These are phyloP conservation scores for Aspergillus unguis DNA, from an alignment of 2,329 filamentous ascomycete species.

Conservation along the genomic window DNA sequence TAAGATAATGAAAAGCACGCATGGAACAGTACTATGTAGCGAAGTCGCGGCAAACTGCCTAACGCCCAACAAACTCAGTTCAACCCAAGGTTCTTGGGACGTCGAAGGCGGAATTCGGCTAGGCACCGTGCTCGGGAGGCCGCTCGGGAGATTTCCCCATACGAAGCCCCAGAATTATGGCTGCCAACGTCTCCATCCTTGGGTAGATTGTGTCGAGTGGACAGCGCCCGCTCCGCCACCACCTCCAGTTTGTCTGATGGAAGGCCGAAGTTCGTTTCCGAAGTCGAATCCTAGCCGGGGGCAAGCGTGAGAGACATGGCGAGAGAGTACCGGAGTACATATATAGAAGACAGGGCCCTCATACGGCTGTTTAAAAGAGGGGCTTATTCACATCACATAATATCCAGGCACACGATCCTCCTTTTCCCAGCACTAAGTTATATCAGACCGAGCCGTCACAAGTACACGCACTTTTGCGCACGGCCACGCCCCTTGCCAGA, in stretches of 20 bases:
- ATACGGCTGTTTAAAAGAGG: too few species aligned
- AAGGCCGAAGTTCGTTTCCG: slow-evolving; percentile 22
- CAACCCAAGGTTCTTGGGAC: not conserved
- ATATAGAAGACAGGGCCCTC: slow-evolving; percentile 10
- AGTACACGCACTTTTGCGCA: slow-evolving; percentile 3
- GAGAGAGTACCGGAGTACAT: not conserved
- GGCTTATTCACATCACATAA: too few species aligned
- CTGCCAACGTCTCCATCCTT: slow-evolving; percentile 5
- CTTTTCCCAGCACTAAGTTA: not conserved
- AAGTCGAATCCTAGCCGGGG: slow-evolving; percentile 15
- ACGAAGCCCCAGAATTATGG: slow-evolving; percentile 9
- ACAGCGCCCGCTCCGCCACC: slow-evolving; percentile 14
- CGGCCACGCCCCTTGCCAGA: not conserved
- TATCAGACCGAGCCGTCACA: not conserved
- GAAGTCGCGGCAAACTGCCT: not conserved
- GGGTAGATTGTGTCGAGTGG: not conserved
- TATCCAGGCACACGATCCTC: too few species aligned
- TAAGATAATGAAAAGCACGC: too few species aligned
- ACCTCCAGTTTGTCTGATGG: slow-evolving; percentile 9
- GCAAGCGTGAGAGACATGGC: slow-evolving; percentile 11
- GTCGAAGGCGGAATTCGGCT: slow-evolving; percentile 27
- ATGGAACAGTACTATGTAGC: not conserved
- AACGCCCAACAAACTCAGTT: not conserved
- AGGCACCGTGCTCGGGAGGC: slow-evolving; percentile 20
- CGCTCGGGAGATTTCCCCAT: slow-evolving; percentile 24